Evolutionary conservation across 495 filamentous ascomycete genomes (phyloP), one percentile per base, ranked within the genome.

Genomic region (Viridothelium virens): DNA sequence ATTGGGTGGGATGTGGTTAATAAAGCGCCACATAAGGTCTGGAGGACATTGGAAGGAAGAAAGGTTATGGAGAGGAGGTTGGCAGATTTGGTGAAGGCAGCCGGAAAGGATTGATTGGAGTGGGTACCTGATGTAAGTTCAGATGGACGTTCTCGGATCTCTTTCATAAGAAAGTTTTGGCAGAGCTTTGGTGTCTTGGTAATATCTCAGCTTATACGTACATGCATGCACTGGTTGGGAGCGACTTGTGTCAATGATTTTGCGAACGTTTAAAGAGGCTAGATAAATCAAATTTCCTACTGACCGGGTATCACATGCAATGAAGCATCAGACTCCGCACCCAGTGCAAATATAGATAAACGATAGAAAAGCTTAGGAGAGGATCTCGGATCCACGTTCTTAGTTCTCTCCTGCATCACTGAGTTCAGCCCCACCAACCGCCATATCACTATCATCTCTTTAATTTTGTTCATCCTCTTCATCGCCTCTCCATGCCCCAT

Each of bases 1-100:
- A 68, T 90, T 39, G 81, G 84, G 18, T 98, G 92, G 92, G 92
- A 96, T 76, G 83, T 95, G 63, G 91, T 96, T 0, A 82, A 87
- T 59, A 80, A 87, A 64, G 91, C 93, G 10, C 90, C 91, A n/a
- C 89, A 96, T 76, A 83, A 90, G 69, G 87, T 97, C 0, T 98
- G 93, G 93, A 77, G 74, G 68, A 87, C 85, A 5, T 71, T 78
- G 1, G 78, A 89, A 67, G 93, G 94, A 0, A 77, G 89, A 47
- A 74, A 80, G 64, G 71, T 87, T 2, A 85, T 97, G 74, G 88
- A 91, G 74, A 85, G 86, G 74, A 82, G 87, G 65, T 71, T 95
- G 70, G 74, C 74, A 38, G 73, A 87, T 68, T 69, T 96, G 73
- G 82, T 91, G 5, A 73, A 77, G 64, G 72, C 66, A 34, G 74